Evolutionary conservation across 768 basidiomycete species (phyloP), one percentile per base, ranked within the genome.

Genomic region (Agaricus subrufescens): DNA sequence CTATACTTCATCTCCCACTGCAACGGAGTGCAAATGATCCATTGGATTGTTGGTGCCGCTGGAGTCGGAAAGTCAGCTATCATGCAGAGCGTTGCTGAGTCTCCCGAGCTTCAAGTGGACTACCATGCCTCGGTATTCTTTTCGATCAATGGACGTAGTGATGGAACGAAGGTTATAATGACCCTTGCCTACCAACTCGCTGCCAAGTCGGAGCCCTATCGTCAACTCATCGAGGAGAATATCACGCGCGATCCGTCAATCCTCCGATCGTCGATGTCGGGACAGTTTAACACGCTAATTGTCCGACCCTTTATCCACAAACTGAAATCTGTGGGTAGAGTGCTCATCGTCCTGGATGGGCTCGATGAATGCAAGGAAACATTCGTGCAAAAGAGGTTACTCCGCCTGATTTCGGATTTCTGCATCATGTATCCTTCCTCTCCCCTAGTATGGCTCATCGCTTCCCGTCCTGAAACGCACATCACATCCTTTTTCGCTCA

Each of bases 171-270:
- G 53, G 19, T 14, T 30, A 30, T 8, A 23, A 9, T 30, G 14
- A 67, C 64, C 0, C 46, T 69, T 3, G 56, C 63, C 1, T 62
- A 60, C 34, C 65, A 69, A 27, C 50, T 69, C 3, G 61, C 63
- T 1, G 29, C 46, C 11, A 43, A 30, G 0, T 9, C 46, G 30
- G 55, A 60, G 12, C 25, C 30, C 10, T 14, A 56, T 0, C 52
- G 50, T 11, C 43, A 47, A 7, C 52, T 51, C 15, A 48, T 66
- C n/a, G 45, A 58, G 6, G 37, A 48, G 3, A 44, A 45, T 8
- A 54, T 66, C 38, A 6, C 23, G 9, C n/a, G n/a, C 3, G 52
- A 59, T 37, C 61, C 57, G 27, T 31, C 50, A 23, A 25, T 60
- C 8, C 54, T 48, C 10, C 15, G 40, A 29, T 61, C 58, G 37